Percentiles rank a stretch among this genome's conserved stretches.
phyloP scores from a whole-genome alignment of 2,329 filamentous ascomycete species.

The Colletotrichum sp. region DNA sequence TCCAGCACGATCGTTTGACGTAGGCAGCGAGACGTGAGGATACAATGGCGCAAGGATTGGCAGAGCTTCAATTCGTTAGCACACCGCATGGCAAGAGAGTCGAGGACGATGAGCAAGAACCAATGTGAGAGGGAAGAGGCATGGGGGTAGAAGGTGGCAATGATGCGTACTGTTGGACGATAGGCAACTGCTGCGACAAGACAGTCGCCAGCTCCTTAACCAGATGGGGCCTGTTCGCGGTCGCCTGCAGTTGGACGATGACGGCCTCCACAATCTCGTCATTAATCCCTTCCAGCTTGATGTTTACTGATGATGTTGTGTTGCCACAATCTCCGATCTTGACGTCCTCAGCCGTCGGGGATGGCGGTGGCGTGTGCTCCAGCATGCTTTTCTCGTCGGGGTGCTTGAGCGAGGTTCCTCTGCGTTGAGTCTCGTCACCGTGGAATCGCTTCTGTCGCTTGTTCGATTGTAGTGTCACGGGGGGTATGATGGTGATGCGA shows the following conservation, averaged over 20 bases:
- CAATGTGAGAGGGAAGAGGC: not conserved
- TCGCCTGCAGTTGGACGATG: slow-evolving; percentile 86
- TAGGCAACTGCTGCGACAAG: slow-evolving; percentile 76
- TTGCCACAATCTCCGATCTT: not conserved
- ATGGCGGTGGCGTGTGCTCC: slow-evolving; percentile 72
- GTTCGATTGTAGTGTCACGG: slow-evolving; percentile 44
- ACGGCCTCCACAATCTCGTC: slow-evolving; percentile 95
- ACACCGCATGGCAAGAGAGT: not conserved
- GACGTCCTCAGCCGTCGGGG: slow-evolving; percentile 26
- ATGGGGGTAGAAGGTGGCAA: not conserved
- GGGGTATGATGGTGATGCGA: not conserved
- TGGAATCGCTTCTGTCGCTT: slow-evolving; percentile 85
- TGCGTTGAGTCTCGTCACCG: slow-evolving; percentile 41
- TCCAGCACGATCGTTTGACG: slow-evolving; percentile 86
- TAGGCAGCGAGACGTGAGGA: slow-evolving; percentile 90
- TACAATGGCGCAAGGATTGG: slow-evolving; percentile 93
- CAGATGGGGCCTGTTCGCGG: slow-evolving; percentile 89
- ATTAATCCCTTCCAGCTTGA: slow-evolving; percentile 81
- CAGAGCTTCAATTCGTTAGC: slow-evolving; percentile 68
- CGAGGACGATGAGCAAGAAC: not conserved
- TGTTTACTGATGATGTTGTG: not conserved
- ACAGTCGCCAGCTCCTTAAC: slow-evolving; percentile 91
- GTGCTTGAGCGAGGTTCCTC: not conserved
- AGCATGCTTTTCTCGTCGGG: slow-evolving; percentile 46
- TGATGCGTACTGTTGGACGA: slow-evolving; percentile 85